Conservation (phyloP, 768 basidiomycete genomes). For the Scleroderma bovista region DNA sequence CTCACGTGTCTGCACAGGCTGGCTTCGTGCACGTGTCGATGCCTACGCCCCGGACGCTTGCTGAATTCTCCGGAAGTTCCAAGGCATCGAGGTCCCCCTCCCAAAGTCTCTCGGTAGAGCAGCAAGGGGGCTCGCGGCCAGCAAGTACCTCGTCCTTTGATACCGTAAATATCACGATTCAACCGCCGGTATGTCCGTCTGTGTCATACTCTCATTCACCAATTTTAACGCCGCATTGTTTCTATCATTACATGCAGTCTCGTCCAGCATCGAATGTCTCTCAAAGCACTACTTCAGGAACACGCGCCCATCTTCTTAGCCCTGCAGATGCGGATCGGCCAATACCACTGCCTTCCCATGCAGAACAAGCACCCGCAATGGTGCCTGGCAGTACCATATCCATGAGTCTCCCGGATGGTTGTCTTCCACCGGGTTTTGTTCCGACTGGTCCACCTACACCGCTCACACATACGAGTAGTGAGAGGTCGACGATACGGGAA, state of each 20-base stretch:
- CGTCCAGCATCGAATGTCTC: conserved; percentile 35
- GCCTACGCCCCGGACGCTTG: conserved; percentile 22
- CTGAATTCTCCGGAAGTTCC: conserved; percentile 18
- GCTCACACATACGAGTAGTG: conserved; percentile 7
- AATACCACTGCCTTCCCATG: conserved; percentile 23
- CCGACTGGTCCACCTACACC: conserved; percentile 21
- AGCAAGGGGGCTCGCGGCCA: conserved; percentile 17
- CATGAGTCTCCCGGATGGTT: conserved; percentile 22
- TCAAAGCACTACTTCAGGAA: conserved; percentile 16
- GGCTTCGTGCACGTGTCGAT: conserved; percentile 33
- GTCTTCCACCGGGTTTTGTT: conserved; percentile 35
- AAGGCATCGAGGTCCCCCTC: conserved; percentile 12
- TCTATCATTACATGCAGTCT: conserved; percentile 21
- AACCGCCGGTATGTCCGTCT: conserved; percentile 24
- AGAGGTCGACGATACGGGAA: conserved; percentile 19
- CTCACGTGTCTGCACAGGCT: conserved; percentile 12
- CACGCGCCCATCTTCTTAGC: conserved; percentile 29
- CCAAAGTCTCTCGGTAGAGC: conserved; percentile 21
- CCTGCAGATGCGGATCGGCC: conserved; percentile 37
- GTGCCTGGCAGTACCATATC: conserved; percentile 11
- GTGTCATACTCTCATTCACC: neutral
- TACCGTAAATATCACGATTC: conserved; percentile 28
- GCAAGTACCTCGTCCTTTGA: conserved; percentile 26
- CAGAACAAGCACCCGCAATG: conserved; percentile 1
- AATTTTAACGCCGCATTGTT: neutral